Percentiles rank a stretch among this genome's conserved stretches.
These are phyloP conservation scores for Ilyonectria robusta DNA, from an alignment of 2,329 filamentous ascomycete genomes.

Conservation along the genomic window DNA sequence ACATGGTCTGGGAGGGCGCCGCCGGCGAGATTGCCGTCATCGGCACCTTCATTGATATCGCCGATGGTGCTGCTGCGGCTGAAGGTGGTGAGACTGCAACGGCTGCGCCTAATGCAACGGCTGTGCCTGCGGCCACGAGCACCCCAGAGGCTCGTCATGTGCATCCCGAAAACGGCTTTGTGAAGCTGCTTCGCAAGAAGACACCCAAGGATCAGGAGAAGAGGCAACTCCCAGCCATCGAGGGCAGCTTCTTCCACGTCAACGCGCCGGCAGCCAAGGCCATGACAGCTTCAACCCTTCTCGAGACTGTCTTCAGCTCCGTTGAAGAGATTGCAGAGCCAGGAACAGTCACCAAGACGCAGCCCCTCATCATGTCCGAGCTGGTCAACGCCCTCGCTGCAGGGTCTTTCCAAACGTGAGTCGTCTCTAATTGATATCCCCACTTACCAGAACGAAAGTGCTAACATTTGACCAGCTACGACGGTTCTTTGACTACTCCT, in stretches of 20 bases:
- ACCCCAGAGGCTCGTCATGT: too few relatives aligned
- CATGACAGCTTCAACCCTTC: slow-evolving; percentile 41
- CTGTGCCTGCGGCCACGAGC: too few relatives aligned
- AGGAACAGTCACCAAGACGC: slow-evolving; percentile 55
- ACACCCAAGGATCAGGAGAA: too few relatives aligned
- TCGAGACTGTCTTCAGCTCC: slow-evolving; percentile 55
- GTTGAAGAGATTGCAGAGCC: slow-evolving; percentile 55
- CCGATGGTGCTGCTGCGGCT: slow-evolving; percentile 26
- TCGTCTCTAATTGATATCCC: not conserved
- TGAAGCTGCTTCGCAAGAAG: too few relatives aligned
- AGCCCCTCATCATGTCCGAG: slow-evolving; percentile 58
- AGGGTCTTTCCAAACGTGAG: slow-evolving; percentile 49
- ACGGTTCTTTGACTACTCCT: slow-evolving; percentile 73
- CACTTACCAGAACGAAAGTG: not conserved
- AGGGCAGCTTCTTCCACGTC: too few relatives aligned
- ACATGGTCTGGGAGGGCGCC: slow-evolving; percentile 46
- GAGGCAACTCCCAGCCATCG: too few relatives aligned
- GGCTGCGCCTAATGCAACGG: too few relatives aligned
- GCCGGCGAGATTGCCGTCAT: slow-evolving; percentile 48
- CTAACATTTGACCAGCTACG: slow-evolving; percentile 55
- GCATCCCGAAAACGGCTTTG: not conserved
- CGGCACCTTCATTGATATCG: slow-evolving; percentile 44
- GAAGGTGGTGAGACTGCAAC: not conserved
- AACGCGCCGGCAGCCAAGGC: not conserved
- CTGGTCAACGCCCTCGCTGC: slow-evolving; percentile 50